Percentiles rank a stretch among this genome's conserved stretches.
These are phyloP conservation scores for Globisporangium acanthophoron DNA, from an alignment of 352 stramenopile genomes.

Conservation along the genomic window DNA sequence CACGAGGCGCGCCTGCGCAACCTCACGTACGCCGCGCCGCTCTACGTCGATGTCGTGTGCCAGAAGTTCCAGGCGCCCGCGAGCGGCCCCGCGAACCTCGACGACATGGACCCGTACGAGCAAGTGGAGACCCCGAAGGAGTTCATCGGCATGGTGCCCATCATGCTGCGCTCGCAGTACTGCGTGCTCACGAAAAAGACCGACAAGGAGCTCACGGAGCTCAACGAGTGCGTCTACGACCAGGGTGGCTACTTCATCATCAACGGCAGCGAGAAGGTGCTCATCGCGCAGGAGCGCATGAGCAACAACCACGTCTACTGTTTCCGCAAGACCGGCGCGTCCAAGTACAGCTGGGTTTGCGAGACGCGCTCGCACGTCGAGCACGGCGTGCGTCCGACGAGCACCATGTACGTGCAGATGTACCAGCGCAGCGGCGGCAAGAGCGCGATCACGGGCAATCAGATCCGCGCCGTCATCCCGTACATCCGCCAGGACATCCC, in stretches of 20 bases:
- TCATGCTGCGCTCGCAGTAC: constrained; percentile 97
- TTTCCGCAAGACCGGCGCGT: constrained; percentile 97
- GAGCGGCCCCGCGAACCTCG: constrained; percentile 61
- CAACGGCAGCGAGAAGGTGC: constrained; percentile 96
- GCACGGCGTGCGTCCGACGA: constrained; percentile 92
- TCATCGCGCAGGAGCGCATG: constrained; percentile 99
- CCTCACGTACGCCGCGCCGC: constrained; percentile 97
- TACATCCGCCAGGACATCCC: constrained; percentile 99
- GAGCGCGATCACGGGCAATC: constrained; percentile 95
- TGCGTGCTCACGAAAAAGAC: constrained; percentile 92
- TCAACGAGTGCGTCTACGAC: constrained; percentile 99
- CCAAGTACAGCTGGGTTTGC: constrained; percentile 96
- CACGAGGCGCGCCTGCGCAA: constrained; percentile 98
- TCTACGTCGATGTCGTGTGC: constrained; percentile 98
- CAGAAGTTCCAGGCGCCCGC: constrained; percentile 82
- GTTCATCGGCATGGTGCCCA: constrained; percentile 98
- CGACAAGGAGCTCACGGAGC: constrained; percentile 91
- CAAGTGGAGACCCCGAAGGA: constrained; percentile 88
- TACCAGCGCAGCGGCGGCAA: constrained; percentile 95
- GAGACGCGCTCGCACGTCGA: constrained; percentile 97
- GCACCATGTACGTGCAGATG: constrained; percentile 99
- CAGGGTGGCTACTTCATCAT: constrained; percentile 99
- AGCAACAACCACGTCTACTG: constrained; percentile 99
- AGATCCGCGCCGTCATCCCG: constrained; percentile 96
- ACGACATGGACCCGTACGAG: constrained; percentile 87